These are phyloP conservation scores for Pseudonectria foliicola DNA, from an alignment of 2,329 filamentous ascomycete genomes.

Conservation along the genomic window DNA sequence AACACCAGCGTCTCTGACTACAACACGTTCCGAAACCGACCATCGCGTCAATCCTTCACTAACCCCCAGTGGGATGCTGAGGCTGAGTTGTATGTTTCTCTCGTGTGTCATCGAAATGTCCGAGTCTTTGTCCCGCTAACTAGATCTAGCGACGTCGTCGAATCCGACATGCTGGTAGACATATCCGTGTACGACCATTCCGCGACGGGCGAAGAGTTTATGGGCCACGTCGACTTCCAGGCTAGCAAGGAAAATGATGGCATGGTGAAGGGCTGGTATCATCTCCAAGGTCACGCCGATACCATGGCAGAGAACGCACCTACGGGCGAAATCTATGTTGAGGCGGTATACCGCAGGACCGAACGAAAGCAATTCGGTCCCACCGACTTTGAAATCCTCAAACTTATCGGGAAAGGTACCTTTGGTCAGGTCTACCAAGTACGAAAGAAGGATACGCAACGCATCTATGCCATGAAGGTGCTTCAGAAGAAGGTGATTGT, in stretches of 20 bases:
- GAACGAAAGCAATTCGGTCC: constrained; percentile 91
- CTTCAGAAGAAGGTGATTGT: constrained; percentile 99
- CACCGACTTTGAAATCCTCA: constrained; percentile 90
- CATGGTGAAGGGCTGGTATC: constrained; percentile 78
- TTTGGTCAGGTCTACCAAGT: constrained; percentile 99
- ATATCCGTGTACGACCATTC: constrained; percentile 87
- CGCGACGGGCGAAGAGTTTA: constrained; percentile 75
- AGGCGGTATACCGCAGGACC: constrained; percentile 76
- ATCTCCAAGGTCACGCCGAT: constrained; percentile 67
- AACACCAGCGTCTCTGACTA: constrained; percentile 76
- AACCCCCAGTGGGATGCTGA: constrained; percentile 95
- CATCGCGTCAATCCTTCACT: constrained; percentile 53
- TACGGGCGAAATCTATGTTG: constrained; percentile 84
- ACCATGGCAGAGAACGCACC: constrained; percentile 63
- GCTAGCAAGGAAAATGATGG: constrained; percentile 59
- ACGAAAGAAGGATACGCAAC: constrained; percentile 88
- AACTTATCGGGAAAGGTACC: constrained; percentile 94
- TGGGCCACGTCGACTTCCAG: constrained; percentile 82
- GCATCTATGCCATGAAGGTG: constrained; percentile 99
- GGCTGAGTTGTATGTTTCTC: constrained; percentile 71
- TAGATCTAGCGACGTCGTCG: constrained; percentile 78
- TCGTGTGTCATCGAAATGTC: background rate
- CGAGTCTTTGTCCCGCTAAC: constrained; percentile 8
- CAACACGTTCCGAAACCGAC: constrained; percentile 51
- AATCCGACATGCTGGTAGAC: constrained; percentile 82